These are phyloP conservation scores for Climacium dendroides DNA, from an alignment of 225 moss, liverwort and hornwort species.

Conservation along the genomic window DNA sequence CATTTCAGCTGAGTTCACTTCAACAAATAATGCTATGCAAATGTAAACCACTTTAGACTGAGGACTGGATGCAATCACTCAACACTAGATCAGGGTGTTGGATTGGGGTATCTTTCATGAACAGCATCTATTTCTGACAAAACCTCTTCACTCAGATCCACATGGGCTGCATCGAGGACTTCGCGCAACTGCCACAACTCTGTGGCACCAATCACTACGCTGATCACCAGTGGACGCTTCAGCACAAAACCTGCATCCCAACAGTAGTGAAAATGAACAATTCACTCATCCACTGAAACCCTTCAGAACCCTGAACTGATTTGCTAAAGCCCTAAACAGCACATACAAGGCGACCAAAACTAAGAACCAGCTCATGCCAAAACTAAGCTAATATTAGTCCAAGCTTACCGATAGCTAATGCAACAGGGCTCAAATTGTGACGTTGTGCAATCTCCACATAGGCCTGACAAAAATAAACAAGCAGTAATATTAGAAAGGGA, in stretches of 20 bases:
- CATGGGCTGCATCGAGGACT: slow-evolving; percentile 38
- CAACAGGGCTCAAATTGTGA: slow-evolving; percentile 53
- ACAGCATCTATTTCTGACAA: slow-evolving; percentile 49
- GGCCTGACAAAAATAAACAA: slow-evolving; percentile 21
- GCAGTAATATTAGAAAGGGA: background rate
- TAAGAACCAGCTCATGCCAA: background rate
- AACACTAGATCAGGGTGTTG: slow-evolving; percentile 42
- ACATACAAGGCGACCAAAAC: background rate
- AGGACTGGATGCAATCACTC: background rate
- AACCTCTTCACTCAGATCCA: slow-evolving; percentile 40
- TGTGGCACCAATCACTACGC: slow-evolving; percentile 61
- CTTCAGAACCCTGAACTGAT: background rate
- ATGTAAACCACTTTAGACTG: background rate
- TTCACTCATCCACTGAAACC: background rate
- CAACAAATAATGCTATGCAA: background rate
- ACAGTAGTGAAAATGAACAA: background rate
- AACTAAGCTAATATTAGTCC: background rate
- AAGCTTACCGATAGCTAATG: slow-evolving; percentile 61
- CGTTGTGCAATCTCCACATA: slow-evolving; percentile 59
- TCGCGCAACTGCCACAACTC: slow-evolving; percentile 55
- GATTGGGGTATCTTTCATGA: slow-evolving; percentile 67
- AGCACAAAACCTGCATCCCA: slow-evolving; percentile 58
- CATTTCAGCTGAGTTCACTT: background rate
- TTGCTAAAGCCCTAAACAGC: background rate
- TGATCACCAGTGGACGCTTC: slow-evolving; percentile 43